Base-by-base conservation (phyloP, 306 rosid species). In the Carpinus viminea region DNA sequence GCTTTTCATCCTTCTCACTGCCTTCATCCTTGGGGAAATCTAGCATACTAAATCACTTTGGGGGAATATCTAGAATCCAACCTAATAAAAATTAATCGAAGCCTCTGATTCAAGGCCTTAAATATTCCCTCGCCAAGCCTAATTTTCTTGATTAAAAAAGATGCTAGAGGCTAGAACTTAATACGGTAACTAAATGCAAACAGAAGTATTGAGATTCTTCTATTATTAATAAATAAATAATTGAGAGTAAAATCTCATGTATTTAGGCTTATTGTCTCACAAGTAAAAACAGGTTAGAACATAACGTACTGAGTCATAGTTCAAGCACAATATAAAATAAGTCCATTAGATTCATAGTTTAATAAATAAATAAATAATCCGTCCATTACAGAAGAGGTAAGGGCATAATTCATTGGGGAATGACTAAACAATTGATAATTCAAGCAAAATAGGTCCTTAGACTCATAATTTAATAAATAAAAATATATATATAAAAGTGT, bases 41-140 rank as follows among this genome's bases (percentile, higher is more conserved):
- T 17, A 43, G 41, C 43, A 62, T 28, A 31, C 18, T 2, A 36
- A 2, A 62, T 60, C 66, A 60, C 66, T 60, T 60, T 26, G 4
- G 34, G 38, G 15, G 46, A 45, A 17, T 41, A 48, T 38, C 24
- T 68, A 9, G 16, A 28, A 51, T 7, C 72, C 72, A 41, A 66
- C 28, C 28, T 41, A 41, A 17, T 13, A 31, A 9, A 38, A 41
- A 51, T 66, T 18, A 41, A 41, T 41, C 28, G n/a, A 68, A 68
- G 50, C 72, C 9, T 68, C 72, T 11, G 15, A 68, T n/a, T 68
- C 51, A 68, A 18, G 72, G 24, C 38, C 52, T 68, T 41, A 68
- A 10, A 41, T 38, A 68, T 48, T 68, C 51, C 9, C 47, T 65
- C 0, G 20, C 47, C 20, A 34, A 60, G 36, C 36, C 38, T 21